Conservation (phyloP, 2,329 filamentous ascomycete species). For the Cyphellophora attinorum region DNA sequence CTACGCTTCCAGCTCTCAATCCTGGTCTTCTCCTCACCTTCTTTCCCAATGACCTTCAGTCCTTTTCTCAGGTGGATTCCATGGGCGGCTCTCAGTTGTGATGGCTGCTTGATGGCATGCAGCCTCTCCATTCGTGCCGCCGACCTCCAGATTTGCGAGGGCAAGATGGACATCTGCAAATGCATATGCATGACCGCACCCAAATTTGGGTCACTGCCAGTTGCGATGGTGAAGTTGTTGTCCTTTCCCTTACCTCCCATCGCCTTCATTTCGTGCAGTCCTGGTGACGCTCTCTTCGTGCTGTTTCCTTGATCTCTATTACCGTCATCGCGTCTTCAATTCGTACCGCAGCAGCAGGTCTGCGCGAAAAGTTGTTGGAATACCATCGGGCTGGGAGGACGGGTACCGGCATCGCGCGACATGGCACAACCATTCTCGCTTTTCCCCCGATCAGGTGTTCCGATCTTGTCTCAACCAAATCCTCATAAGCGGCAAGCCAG, state of each 20-base stretch:
- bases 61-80: too few relatives aligned
- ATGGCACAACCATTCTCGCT: constrained; percentile 14
- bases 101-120: not conserved
- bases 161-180: not conserved
- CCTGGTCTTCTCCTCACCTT: too few relatives aligned
- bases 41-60: not conserved
- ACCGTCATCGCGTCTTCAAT: too few relatives aligned
- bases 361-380: not conserved
- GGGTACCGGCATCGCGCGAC: constrained; percentile 5
- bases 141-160: not conserved
- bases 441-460: constrained; percentile 13
- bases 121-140: not conserved
- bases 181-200: not conserved
- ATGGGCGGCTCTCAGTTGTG: not conserved
- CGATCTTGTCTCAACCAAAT: constrained; percentile 15
- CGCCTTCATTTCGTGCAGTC: constrained; percentile 6
- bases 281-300: constrained; percentile 9
- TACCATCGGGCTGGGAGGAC: constrained; percentile 4
- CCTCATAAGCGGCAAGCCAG: constrained; percentile 17
- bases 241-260: constrained; percentile 1
- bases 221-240: constrained; percentile 6
- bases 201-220: constrained; percentile 3
- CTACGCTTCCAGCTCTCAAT: too few relatives aligned
- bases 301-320: constrained; percentile 5
- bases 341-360: not conserved